Percentiles rank a stretch among this genome's conserved stretches.
Evolutionary conservation across 106 monocot genomes (phyloP).

Genomic region (Posidonia australis): DNA sequence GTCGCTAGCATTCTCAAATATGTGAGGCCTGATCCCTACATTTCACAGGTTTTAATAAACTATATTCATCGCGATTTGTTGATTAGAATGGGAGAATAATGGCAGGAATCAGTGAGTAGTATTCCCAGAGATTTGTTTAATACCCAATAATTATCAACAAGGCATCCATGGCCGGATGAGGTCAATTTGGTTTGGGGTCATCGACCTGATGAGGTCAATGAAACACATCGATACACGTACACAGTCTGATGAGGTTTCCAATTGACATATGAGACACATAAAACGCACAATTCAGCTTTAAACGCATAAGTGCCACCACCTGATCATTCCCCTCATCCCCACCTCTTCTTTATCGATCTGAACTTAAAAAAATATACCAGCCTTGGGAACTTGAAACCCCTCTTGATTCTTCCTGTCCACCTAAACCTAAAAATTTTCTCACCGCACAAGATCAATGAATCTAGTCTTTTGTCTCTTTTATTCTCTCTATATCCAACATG

Average conservation of each 20-base stretch:
- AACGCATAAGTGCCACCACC: not conserved
- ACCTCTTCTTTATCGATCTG: not conserved
- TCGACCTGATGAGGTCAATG: not conserved
- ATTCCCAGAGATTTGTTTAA: too few relatives aligned
- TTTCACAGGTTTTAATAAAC: too few relatives aligned
- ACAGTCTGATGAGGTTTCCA: not conserved
- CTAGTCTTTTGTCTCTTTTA: not conserved
- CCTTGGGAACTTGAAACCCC: not conserved
- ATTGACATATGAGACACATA: not conserved
- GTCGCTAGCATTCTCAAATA: too few relatives aligned
- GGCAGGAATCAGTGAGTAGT: not conserved
- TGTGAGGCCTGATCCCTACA: too few relatives aligned
- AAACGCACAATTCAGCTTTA: too few relatives aligned
- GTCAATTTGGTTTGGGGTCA: too few relatives aligned
- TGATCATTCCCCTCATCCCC: not conserved
- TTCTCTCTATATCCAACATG: not conserved
- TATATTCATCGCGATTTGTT: too few relatives aligned
- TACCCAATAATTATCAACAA: not conserved
- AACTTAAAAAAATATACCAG: not conserved
- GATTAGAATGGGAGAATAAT: too few relatives aligned
- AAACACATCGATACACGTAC: too few relatives aligned
- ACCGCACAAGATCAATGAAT: not conserved
- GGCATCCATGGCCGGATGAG: not conserved
- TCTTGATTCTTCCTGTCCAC: constrained; percentile 2
- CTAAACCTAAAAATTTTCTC: not conserved